A percentile compares a stretch with the other conserved stretches of the same genome.
phyloP scores from a whole-genome alignment of 129 eudicot species.

The Flaveria bidentis region DNA sequence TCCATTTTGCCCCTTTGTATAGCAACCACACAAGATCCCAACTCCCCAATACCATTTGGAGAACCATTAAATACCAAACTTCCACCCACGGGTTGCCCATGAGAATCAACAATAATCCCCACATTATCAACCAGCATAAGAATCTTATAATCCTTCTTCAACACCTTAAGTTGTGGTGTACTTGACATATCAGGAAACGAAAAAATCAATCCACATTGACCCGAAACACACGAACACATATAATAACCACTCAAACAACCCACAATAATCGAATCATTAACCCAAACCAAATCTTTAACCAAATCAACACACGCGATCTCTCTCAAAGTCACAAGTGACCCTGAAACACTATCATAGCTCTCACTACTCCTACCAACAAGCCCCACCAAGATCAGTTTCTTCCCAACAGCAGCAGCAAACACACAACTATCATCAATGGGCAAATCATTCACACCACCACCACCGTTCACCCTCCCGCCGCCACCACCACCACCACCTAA shows the following conservation, averaged over 20 bases:
- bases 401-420: slow-evolving; percentile 66
- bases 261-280: slow-evolving; percentile 69
- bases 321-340: slow-evolving; percentile 60
- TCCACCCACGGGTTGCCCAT: slow-evolving; percentile 94
- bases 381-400: slow-evolving; percentile 67
- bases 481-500: slow-evolving; percentile 38
- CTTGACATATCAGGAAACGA: slow-evolving; percentile 62
- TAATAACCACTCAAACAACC: slow-evolving; percentile 74
- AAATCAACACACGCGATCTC: slow-evolving; percentile 70
- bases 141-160: slow-evolving; percentile 58
- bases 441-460: slow-evolving; percentile 38
- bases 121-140: slow-evolving; percentile 90
- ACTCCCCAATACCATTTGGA: slow-evolving; percentile 69
- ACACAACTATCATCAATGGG: slow-evolving; percentile 44
- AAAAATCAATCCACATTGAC: slow-evolving; percentile 68
- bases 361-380: slow-evolving; percentile 42
- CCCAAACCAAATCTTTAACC: slow-evolving; percentile 61
- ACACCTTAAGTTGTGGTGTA: slow-evolving; percentile 59
- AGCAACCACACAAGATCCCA: slow-evolving; percentile 55
- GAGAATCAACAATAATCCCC: slow-evolving; percentile 63
- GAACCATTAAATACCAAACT: slow-evolving; percentile 75
- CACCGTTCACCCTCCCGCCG: slow-evolving; percentile 37
- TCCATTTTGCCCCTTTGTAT: slow-evolving; percentile 61
- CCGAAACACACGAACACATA: slow-evolving; percentile 65
- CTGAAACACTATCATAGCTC: slow-evolving; percentile 40